A percentile compares a stretch with the other conserved stretches of the same genome.
These are phyloP conservation scores for Termitomyces sp. DNA, from an alignment of 768 basidiomycete species.

Conservation along the genomic window DNA sequence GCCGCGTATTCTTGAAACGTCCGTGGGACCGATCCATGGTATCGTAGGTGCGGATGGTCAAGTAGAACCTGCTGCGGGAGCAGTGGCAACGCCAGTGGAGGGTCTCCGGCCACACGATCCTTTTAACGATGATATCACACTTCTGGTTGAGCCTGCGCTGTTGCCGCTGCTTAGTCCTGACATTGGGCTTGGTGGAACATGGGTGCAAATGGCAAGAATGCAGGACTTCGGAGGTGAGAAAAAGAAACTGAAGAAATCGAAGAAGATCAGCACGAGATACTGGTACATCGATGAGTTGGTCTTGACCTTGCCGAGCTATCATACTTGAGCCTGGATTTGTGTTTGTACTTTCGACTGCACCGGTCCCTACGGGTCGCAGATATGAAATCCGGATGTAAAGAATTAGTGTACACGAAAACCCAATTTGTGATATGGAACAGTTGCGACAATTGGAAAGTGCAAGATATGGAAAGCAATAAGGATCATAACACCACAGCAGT, in stretches of 20 bases:
- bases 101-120: constrained; percentile 42
- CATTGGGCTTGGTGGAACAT: constrained; percentile 62
- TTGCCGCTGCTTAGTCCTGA: constrained; percentile 43
- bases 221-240: constrained; percentile 18
- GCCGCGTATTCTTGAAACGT: constrained; percentile 35
- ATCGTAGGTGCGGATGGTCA: constrained; percentile 4
- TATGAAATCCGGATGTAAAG: too few relatives aligned
- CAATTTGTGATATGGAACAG: too few relatives aligned
- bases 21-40: constrained; percentile 27
- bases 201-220: constrained; percentile 60
- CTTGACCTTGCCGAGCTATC: constrained; percentile 36
- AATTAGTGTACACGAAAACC: too few relatives aligned
- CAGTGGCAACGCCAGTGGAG: neutral
- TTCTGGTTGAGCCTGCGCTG: constrained; percentile 48
- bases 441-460: too few relatives aligned
- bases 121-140: constrained; percentile 52
- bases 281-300: constrained; percentile 44
- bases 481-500: too few relatives aligned
- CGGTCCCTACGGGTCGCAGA: too few relatives aligned
- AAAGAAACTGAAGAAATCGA: constrained; percentile 31
- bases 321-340: too few relatives aligned
- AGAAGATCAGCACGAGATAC: constrained; percentile 26
- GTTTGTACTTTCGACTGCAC: too few relatives aligned
- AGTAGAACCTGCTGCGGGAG: constrained; percentile 22
- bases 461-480: too few relatives aligned